Conservation (phyloP, 2,329 filamentous ascomycete genomes). For the Alternaria sp. region DNA sequence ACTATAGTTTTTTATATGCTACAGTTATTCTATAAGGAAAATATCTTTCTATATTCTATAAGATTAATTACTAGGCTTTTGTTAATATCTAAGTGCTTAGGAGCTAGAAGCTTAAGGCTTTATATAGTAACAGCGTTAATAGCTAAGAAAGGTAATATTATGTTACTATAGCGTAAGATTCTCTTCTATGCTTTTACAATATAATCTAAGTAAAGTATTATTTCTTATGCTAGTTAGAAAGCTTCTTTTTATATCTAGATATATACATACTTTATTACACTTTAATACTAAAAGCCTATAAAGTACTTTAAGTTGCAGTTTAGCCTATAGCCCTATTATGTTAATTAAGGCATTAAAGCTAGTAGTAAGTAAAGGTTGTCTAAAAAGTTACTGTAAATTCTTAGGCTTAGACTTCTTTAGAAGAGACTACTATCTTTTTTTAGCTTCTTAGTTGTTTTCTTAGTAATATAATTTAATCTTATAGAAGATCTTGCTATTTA, state of each 20-base stretch:
- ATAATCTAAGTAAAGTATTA: conserved; percentile 26
- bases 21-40: conserved; percentile 15
- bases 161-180: conserved; percentile 19
- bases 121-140: conserved; percentile 19
- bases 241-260: background rate
- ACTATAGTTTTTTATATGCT: conserved; percentile 9
- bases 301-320: conserved; percentile 31
- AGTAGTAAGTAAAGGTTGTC: conserved; percentile 13
- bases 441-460: conserved; percentile 14
- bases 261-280: conserved; percentile 28
- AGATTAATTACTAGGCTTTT: conserved; percentile 13
- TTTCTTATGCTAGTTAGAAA: conserved; percentile 23
- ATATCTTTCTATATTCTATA: conserved; percentile 19
- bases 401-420: conserved; percentile 30
- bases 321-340: conserved; percentile 31
- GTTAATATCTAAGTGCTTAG: conserved; percentile 16
- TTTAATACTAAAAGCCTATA: conserved; percentile 30
- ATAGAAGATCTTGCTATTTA: conserved; percentile 31
- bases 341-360: conserved; percentile 31
- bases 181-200: conserved; percentile 15
- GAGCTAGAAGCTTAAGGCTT: conserved; percentile 20
- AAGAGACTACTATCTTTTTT: conserved; percentile 30
- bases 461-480: conserved; percentile 30
- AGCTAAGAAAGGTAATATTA: conserved; percentile 9
- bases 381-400: conserved; percentile 29